Evolutionary conservation across 208 protist species (phyloP), one percentile per base, ranked within the genome.

Genomic region (Leishmania guyanensis): DNA sequence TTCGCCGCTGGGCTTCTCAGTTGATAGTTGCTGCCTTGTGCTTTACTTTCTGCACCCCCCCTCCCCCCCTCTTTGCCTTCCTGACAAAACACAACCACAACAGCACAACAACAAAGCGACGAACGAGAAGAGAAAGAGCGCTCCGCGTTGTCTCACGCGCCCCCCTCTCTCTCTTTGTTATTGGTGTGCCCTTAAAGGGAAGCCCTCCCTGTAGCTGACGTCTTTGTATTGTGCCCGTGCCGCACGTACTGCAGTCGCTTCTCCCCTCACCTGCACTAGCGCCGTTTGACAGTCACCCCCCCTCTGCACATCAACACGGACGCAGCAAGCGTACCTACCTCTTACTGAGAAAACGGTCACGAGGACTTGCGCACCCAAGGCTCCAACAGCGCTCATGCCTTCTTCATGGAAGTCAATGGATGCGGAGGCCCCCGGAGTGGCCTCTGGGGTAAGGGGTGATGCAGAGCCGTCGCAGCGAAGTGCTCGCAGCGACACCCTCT

Each of bases 401-500:
- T 46, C 33, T 22, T 53, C n/a, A 51, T 33, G 69, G 14, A 71
- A 66, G 36, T 22, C 69, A 14, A 56, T n/a, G 29, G 72, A 78
- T 60, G 62, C 36, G 1, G 39, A 39, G 20, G 56, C 29, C 12
- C 12, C 74, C 14, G 29, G 56, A 0, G n/a, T 4, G 22, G 10
- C 50, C 29, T 43, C 29, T 29, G 4, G 5, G 51, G 0, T 48
- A 29, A 48, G 29, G 62, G 54, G 50, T 48, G 78, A 48, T 1
- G 51, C 66, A 9, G 29, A 56, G 14, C 33, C 78, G 12, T n/a
- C 39, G 14, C 65, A 78, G 29, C 0, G 22, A 26, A 81, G 39
- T 10, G 66, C 20, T 46, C 33, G 75, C 9, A 43, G 26, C 65
- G 84, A 46, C 56, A 91, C 90, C 78, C 78, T 91, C 17, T 98